A percentile compares a stretch with the other conserved stretches of the same genome.
Evolutionary conservation across 2,329 filamentous ascomycete species (phyloP).

Genomic region (Aspergillus brasiliensis): DNA sequence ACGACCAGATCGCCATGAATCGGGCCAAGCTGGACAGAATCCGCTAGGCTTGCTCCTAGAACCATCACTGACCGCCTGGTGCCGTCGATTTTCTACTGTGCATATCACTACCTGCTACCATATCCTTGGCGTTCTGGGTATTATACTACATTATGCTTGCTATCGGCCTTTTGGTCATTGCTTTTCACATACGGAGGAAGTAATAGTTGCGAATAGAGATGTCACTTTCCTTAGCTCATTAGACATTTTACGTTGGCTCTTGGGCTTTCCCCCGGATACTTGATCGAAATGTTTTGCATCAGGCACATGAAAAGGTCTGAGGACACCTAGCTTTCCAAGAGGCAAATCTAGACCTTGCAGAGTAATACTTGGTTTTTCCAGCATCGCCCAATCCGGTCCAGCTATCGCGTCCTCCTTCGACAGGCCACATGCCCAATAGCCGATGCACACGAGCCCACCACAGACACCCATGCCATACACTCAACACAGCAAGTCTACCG

Average conservation of each 20-base stretch:
- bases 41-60: conserved; percentile 28
- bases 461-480: too few relatives aligned
- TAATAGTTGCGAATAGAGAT: conserved; percentile 8
- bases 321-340: too few relatives aligned
- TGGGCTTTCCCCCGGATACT: not conserved
- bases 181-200: conserved; percentile 5
- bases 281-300: too few relatives aligned
- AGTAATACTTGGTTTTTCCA: not conserved
- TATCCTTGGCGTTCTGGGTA: conserved; percentile 26
- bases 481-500: not conserved
- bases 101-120: conserved; percentile 19
- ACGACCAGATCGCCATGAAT: conserved; percentile 80
- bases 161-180: not conserved
- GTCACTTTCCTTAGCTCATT: not conserved
- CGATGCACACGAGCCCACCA: too few relatives aligned
- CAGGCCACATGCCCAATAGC: too few relatives aligned
- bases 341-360: not conserved
- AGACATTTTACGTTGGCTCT: not conserved
- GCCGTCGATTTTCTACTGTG: conserved; percentile 26
- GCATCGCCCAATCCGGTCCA: not conserved
- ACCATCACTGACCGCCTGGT: conserved; percentile 29
- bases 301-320: too few relatives aligned
- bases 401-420: too few relatives aligned
- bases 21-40: conserved; percentile 67
- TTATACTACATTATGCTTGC: conserved; percentile 11